Evolutionary conservation across 106 monocot species (phyloP).

Genomic region (Platanthera zijinensis): DNA sequence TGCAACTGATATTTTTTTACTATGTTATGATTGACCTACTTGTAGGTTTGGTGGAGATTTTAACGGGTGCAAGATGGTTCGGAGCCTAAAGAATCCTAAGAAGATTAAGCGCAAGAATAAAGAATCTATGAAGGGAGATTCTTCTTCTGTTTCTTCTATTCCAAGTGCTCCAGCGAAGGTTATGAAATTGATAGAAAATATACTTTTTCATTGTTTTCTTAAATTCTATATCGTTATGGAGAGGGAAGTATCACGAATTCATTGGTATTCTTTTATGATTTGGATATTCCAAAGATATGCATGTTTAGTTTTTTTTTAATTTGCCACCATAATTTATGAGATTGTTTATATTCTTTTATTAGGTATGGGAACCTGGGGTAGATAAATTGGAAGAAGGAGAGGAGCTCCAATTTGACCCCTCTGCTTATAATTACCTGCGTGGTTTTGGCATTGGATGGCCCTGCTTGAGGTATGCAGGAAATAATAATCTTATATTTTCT

Average conservation of each 20-base stretch:
- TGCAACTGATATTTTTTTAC: no score
- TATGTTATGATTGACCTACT: no score
- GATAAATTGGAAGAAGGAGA: conserved; percentile 94
- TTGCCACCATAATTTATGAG: background rate
- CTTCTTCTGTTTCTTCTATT: conserved; percentile 36
- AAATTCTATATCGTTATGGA: background rate
- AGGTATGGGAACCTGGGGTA: conserved; percentile 97
- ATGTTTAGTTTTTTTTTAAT: background rate
- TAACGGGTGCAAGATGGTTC: conserved; percentile 36
- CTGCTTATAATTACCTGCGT: conserved; percentile 84
- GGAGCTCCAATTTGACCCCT: conserved; percentile 90
- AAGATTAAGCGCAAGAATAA: conserved; percentile 52
- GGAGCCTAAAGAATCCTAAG: conserved; percentile 69
- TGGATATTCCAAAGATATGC: background rate
- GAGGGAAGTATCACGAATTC: background rate
- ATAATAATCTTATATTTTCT: no score
- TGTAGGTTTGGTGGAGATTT: no score
- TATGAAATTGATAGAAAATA: background rate
- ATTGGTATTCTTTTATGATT: background rate
- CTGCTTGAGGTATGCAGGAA: conserved; percentile 59
- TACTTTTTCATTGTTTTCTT: background rate
- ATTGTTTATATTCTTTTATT: background rate
- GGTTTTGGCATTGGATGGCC: conserved; percentile 91
- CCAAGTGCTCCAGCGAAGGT: conserved; percentile 68
- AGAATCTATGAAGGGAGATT: conserved; percentile 45